Base-by-base conservation (phyloP, 805 yeast species). In the Priceomyces carsonii region DNA sequence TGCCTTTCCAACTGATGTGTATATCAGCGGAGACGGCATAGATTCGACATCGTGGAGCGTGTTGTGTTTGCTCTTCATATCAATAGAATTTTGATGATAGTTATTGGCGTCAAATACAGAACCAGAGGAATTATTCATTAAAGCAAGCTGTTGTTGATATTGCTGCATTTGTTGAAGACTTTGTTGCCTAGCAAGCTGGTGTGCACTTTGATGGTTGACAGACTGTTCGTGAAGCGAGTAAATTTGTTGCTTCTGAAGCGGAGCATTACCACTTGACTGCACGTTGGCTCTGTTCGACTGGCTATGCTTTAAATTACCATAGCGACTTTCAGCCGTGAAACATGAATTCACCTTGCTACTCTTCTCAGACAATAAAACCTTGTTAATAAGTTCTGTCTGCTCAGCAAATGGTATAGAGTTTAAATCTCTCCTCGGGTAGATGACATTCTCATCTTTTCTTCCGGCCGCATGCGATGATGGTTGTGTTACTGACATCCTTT, bases 301-400 rank as follows among this genome's bases (percentile, higher is more conserved):
- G n/a, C n/a, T n/a, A n/a, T n/a, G n/a, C n/a, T n/a, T n/a, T n/a
- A n/a, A n/a, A n/a, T n/a, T n/a, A n/a, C n/a, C n/a, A n/a, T n/a
- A n/a, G n/a, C n/a, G n/a, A n/a, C n/a, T n/a, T n/a, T n/a, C n/a
- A n/a, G n/a, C n/a, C n/a, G n/a, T 21, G 10, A 10, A 18, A 16
- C 10, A 5, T 14, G 6, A 7, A 6, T 12, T 31, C 25, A 12
- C 36, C 24, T 21, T 45, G 55, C 32, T 51, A 62, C 26, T 57
- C 61, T 27, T n/a, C n/a, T n/a, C n/a, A n/a, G n/a, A n/a, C n/a
- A n/a, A n/a, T 51, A n/a, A n/a, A n/a, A n/a, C n/a, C 15, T 43
- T 44, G 18, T 53, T 51, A 18, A 63, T 51, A 13, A 42, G 22
- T 18, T 57, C 64, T 9, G 59, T 26, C 40, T 63, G 69, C 33